Evolutionary conservation across 306 rosid genomes (phyloP), one percentile per base, ranked within the genome.

Genomic region (Lathyrus aphaca): DNA sequence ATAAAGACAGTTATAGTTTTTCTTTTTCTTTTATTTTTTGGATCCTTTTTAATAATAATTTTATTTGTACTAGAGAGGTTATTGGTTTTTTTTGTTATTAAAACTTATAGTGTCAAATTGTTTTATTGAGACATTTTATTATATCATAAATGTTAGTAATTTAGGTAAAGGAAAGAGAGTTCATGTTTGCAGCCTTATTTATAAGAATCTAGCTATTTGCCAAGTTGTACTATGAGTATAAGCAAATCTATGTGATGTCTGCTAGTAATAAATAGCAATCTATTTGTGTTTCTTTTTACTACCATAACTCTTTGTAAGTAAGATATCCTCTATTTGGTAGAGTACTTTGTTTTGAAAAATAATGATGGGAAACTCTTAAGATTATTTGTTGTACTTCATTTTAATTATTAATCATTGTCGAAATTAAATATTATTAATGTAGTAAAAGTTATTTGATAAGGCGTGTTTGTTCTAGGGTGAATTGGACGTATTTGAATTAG

Each of bases 1-100:
- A 50, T 21, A 78, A 56, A 50, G 73, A 66, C 68, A 40, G 66
- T 57, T 66, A 42, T 19, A 17, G 74, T 66, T 82, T 70, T 21
- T 49, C 13, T 17, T 8, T 43, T 42, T 40, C 2, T 38, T 8
- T 10, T 30, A 0, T 32, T 32, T 32, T 6, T 35, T 35, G 39
- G 39, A 10, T 35, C 3, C 39, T 35, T 35, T 35, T 35, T 35
- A 1, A 4, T 6, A 6, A 35, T 7, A 7, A 35, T 6, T 7
- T 35, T 35, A 35, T 35, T 35, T 35, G 2, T 25, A 25, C 29
- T 25, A 25, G 29, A 3, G 7, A 35, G 3, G 7, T 30, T 30
- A 30, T 30, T 30, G 35, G 35, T 35, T 1, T 35, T 7, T 35
- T 35, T 35, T 35, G 38, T 32, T 6, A 7, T 35, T 7, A 35